These are phyloP conservation scores for Leccinum aurantiacum DNA, from an alignment of 768 basidiomycete genomes.

Conservation along the genomic window DNA sequence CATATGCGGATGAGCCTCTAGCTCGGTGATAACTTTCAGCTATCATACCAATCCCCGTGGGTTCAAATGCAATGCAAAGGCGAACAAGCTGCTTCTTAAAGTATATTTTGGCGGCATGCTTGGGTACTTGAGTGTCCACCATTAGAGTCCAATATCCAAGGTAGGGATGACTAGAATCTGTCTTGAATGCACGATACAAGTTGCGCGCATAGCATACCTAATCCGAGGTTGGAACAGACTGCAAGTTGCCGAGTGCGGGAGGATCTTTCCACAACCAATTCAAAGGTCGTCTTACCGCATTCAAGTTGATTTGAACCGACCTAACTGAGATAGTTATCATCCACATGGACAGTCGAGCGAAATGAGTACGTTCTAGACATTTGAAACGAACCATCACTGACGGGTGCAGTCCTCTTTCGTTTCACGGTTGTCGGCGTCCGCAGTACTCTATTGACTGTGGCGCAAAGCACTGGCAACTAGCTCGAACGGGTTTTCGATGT, in stretches of 20 bases:
- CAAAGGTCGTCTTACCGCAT: neutral
- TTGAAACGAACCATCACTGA: conserved; percentile 11
- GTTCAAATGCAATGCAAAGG: too few relatives aligned
- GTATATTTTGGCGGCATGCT: too few relatives aligned
- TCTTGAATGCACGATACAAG: too few relatives aligned
- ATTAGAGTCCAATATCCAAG: too few relatives aligned
- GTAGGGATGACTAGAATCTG: too few relatives aligned
- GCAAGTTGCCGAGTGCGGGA: neutral
- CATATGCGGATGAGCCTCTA: too few relatives aligned
- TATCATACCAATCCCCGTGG: too few relatives aligned
- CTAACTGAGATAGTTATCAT: neutral
- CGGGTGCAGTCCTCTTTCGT: neutral
- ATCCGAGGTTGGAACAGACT: too few relatives aligned
- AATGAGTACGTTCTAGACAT: neutral
- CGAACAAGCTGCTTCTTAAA: too few relatives aligned
- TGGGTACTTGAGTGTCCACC: too few relatives aligned
- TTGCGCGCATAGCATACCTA: too few relatives aligned
- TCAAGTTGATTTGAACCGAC: neutral
- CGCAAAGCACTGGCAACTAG: neutral
- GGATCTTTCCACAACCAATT: neutral
- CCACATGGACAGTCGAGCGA: conserved; percentile 5
- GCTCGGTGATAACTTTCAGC: too few relatives aligned
- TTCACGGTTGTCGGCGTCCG: neutral
- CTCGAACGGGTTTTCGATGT: neutral
- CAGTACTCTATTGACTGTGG: neutral